These are phyloP conservation scores for Kluyveromyces marxianus DNA, from an alignment of 1,139 yeast genomes.

Conservation along the genomic window DNA sequence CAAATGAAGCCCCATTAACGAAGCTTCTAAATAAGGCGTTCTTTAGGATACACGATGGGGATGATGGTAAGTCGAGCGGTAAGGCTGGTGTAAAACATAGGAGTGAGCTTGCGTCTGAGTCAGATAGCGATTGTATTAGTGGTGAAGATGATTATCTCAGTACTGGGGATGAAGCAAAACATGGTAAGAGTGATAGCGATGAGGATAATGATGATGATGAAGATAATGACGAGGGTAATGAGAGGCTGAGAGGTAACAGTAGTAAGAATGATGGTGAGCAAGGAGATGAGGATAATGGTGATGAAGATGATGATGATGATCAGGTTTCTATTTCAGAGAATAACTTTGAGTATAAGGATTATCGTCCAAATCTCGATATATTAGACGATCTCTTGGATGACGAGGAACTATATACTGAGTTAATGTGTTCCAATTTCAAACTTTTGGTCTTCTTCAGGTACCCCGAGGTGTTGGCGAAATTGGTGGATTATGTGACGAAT, in stretches of 20 bases:
- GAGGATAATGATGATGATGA: slow-evolving; percentile 7
- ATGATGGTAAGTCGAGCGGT: not conserved
- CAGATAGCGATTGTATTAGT: slow-evolving; percentile 12
- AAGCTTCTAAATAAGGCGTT: slow-evolving; percentile 47
- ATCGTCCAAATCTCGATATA: slow-evolving; percentile 34
- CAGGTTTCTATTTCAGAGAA: slow-evolving; percentile 21
- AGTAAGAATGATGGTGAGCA: slow-evolving; percentile 7
- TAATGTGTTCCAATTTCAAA: slow-evolving; percentile 73
- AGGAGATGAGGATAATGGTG: slow-evolving; percentile 10
- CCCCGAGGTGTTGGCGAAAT: slow-evolving; percentile 54
- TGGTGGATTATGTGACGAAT: slow-evolving; percentile 61
- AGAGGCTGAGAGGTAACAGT: slow-evolving; percentile 15
- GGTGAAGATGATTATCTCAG: slow-evolving; percentile 14
- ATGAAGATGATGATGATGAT: slow-evolving; percentile 20
- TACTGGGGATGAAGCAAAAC: not conserved
- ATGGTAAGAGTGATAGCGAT: slow-evolving; percentile 10
- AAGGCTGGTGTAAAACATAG: slow-evolving; percentile 32
- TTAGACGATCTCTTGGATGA: slow-evolving; percentile 74
- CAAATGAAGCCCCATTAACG: slow-evolving; percentile 67
- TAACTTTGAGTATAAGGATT: slow-evolving; percentile 26
- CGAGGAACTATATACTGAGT: slow-evolving; percentile 76
- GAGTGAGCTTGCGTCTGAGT: slow-evolving; percentile 13
- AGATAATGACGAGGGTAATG: slow-evolving; percentile 5
- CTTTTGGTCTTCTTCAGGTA: slow-evolving; percentile 75
- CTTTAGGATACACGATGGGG: slow-evolving; percentile 35